Conservation (phyloP, 2,329 filamentous ascomycete species). For the Tolypocladium pustulatum region DNA sequence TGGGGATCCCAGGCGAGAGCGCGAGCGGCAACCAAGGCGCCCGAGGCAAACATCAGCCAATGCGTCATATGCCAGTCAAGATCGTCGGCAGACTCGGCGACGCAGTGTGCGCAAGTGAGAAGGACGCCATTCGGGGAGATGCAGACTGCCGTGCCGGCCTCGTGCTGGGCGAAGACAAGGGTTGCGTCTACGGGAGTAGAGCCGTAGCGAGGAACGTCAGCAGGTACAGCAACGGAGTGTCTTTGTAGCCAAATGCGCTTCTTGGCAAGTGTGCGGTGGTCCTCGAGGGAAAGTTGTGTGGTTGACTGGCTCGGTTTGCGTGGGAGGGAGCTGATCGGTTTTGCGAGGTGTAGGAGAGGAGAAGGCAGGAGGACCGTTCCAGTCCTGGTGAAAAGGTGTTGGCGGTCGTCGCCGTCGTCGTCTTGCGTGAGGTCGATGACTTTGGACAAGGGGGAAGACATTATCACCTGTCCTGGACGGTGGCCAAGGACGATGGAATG, state of each 20-base stretch:
- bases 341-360: not conserved
- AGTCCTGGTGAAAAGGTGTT: not conserved
- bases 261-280: not conserved
- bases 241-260: not conserved
- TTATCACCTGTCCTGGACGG: not conserved
- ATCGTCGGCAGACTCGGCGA: not conserved
- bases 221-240: not conserved
- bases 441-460: not conserved
- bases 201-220: not conserved
- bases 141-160: slow-evolving; percentile 41
- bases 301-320: not conserved
- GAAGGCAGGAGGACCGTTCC: not conserved
- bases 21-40: not conserved
- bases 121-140: slow-evolving; percentile 31
- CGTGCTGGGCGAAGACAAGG: slow-evolving; percentile 36
- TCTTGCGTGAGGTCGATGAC: not conserved
- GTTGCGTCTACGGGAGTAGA: slow-evolving; percentile 11
- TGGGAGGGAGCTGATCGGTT: not conserved
- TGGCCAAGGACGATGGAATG: not conserved
- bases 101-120: slow-evolving; percentile 13
- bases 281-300: not conserved
- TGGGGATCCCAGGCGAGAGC: not conserved
- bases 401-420: not conserved
- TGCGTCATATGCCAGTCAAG: not conserved
- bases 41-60: not conserved